Evolutionary conservation across 352 stramenopile species (phyloP).

Genomic region (Albugo laibachii): DNA sequence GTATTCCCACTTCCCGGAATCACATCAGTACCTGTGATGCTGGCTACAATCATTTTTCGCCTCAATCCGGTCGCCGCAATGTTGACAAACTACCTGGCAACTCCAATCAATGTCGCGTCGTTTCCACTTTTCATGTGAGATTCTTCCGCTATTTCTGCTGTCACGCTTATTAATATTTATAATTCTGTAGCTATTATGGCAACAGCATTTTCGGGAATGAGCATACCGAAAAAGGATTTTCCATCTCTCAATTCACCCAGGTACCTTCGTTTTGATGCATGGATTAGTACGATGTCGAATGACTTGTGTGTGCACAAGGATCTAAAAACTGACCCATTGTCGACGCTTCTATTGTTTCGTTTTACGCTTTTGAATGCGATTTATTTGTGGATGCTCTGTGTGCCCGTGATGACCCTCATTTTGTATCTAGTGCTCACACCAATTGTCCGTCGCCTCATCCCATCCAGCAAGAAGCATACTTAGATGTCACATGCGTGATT

Average conservation of each 20-base stretch:
- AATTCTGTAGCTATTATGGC: not conserved
- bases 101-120: constrained; percentile 54
- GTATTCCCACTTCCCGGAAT: constrained; percentile 65
- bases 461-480: not conserved
- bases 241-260: constrained; percentile 37
- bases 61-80: constrained; percentile 64
- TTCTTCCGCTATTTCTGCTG: not conserved
- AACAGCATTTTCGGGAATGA: too few species aligned
- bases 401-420: constrained; percentile 33
- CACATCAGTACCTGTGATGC: constrained; percentile 51
- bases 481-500: too few species aligned
- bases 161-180: not conserved
- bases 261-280: too few species aligned
- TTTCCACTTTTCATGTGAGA: constrained; percentile 65
- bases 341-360: constrained; percentile 52
- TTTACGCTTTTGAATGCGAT: constrained; percentile 64
- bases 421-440: constrained; percentile 49
- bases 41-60: constrained; percentile 56
- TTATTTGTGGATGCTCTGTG: constrained; percentile 53
- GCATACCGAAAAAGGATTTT: constrained; percentile 29
- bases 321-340: constrained; percentile 48
- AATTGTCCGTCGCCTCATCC: constrained; percentile 42
- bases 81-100: constrained; percentile 67
- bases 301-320: constrained; percentile 10
- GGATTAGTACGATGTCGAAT: not conserved